Evolutionary conservation across 768 basidiomycete species (phyloP), one percentile per base, ranked within the genome.

Genomic region (Hemileccinum rubropunctum): DNA sequence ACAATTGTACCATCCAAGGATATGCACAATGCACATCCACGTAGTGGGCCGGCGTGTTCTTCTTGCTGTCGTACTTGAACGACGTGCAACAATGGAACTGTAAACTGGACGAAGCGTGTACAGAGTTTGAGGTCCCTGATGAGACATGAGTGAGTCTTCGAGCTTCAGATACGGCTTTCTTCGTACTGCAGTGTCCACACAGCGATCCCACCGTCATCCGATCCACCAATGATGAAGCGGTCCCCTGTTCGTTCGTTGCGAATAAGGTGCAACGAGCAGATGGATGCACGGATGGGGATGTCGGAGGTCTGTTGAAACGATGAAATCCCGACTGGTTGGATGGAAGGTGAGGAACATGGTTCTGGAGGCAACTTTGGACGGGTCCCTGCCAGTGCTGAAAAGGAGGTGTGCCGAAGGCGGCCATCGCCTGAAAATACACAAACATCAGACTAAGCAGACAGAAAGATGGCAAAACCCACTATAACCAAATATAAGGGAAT

Each of bases 1-100:
- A 84, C 91, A 52, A 94, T 79, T 2, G 92, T 91, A 1, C 93
- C 91, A 58, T 92, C 90, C 26, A 72, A 61, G 1, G 92, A 80
- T 7, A 91, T 65, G 58, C 89, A 92, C 11, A 95, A 63, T 3
- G 81, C 70, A 61, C 86, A 88, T 3, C 83, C 87, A 39, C 75
- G 74, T 20, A 95, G 62, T 6, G 82, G 75, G 1, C 84, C 83
- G 2, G 71, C 71, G 14, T 70, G 68, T 17, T 80, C 76, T 27
- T 77, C 73, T 7, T 72, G 69, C 34, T 65, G 63, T 41, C 65
- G 57, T 35, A 91, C 70, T 50, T 80, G 76, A 2, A 88, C 67
- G 20, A 88, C 81, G 13, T 75, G 69, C 10, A 65, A 57, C 11
- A 97, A 75, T 1, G 86, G 84, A 1, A 80, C 76, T 4, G 79